Percentiles rank a stretch among this genome's conserved stretches.
These are phyloP conservation scores for Fusarium nematophilum DNA, from an alignment of 2,329 filamentous ascomycete genomes.

Conservation along the genomic window DNA sequence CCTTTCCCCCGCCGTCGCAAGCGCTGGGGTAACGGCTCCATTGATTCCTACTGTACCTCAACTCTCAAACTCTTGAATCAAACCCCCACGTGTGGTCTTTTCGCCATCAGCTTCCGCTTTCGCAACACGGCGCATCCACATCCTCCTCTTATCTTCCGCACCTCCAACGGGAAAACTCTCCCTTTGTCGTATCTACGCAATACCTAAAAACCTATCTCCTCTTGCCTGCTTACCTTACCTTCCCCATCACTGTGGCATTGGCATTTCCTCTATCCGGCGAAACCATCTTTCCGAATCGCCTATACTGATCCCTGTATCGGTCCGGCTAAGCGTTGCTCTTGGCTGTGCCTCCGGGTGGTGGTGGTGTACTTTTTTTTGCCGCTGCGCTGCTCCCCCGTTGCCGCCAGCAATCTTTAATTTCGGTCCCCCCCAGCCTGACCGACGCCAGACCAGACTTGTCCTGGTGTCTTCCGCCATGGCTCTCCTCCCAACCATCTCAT, in stretches of 20 bases:
- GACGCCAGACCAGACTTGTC: slow-evolving; percentile 40
- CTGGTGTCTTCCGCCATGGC: slow-evolving; percentile 35
- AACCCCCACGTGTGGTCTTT: slow-evolving; percentile 31
- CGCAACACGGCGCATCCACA: slow-evolving; percentile 20
- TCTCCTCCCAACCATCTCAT: slow-evolving; percentile 36
- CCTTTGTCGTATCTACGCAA: slow-evolving; percentile 29
- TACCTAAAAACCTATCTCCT: not conserved
- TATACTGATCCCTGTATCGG: slow-evolving; percentile 34
- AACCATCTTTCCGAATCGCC: slow-evolving; percentile 32
- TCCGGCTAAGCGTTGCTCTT: slow-evolving; percentile 31
- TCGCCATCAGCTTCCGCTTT: slow-evolving; percentile 32
- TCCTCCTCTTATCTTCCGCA: slow-evolving; percentile 35
- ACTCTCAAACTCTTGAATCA: slow-evolving; percentile 26
- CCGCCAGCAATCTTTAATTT: slow-evolving; percentile 44
- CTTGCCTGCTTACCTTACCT: slow-evolving; percentile 2
- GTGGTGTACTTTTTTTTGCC: slow-evolving; percentile 27
- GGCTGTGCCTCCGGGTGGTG: slow-evolving; percentile 18
- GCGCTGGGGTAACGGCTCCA: slow-evolving; percentile 13
- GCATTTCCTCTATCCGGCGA: slow-evolving; percentile 35
- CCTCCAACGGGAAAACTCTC: slow-evolving; percentile 2
- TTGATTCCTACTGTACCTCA: too few species aligned
- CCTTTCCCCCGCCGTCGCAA: not conserved
- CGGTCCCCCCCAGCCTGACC: slow-evolving; percentile 42
- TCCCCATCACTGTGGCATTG: slow-evolving; percentile 14
- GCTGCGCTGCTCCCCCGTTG: slow-evolving; percentile 25